Evolutionary conservation across 129 eudicot species (phyloP).

Genomic region (Flaveria brownii): DNA sequence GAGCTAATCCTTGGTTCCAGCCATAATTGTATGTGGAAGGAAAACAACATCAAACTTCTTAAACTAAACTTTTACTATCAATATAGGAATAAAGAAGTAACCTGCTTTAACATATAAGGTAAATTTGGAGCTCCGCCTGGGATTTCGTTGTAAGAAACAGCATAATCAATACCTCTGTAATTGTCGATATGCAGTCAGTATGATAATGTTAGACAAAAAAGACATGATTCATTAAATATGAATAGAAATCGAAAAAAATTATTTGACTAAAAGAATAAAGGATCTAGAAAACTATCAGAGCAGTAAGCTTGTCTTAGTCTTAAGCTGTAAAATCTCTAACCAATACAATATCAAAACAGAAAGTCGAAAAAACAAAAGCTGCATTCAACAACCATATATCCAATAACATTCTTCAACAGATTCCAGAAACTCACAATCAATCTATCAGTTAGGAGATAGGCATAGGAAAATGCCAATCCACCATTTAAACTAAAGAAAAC

Average conservation of each 20-base stretch:
- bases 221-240: background rate
- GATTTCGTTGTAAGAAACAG: slow-evolving; percentile 61
- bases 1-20: background rate
- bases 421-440: background rate
- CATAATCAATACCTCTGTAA: slow-evolving; percentile 77
- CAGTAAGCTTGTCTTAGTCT: slow-evolving; percentile 2
- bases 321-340: background rate
- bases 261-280: background rate
- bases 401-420: slow-evolving; percentile 10
- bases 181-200: slow-evolving; percentile 30
- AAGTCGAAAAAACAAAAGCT: background rate
- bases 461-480: background rate
- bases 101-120: slow-evolving; percentile 65
- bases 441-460: background rate
- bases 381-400: background rate
- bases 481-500: no score
- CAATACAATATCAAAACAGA: background rate
- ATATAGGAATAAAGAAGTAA: slow-evolving; percentile 26
- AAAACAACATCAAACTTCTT: slow-evolving; percentile 2
- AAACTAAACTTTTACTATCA: slow-evolving; percentile 2
- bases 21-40: background rate
- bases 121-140: slow-evolving; percentile 55
- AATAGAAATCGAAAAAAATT: background rate
- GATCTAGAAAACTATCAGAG: slow-evolving; percentile 3
- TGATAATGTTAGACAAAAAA: slow-evolving; percentile 1